Percentiles rank a stretch among this genome's conserved stretches.
Evolutionary conservation across 495 filamentous ascomycete genomes (phyloP).

Genomic region (Aspergillus kassunensis): DNA sequence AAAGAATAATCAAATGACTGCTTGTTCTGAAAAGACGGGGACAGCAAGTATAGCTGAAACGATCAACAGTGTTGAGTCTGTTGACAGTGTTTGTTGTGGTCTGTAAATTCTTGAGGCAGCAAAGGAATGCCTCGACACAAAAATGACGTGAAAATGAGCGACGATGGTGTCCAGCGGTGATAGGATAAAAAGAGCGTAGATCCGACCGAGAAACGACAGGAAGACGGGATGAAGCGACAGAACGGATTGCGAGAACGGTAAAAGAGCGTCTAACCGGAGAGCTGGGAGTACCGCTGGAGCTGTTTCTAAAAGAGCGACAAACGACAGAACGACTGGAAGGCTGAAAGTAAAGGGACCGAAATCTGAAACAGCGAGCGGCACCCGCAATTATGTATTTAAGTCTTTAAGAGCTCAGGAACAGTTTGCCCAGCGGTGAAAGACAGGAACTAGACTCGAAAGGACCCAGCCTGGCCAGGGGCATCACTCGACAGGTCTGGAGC

Average conservation of each 20-base stretch:
- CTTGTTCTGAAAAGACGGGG: neutral
- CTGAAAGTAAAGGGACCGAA: constrained; percentile 19
- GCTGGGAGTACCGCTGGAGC: constrained; percentile 23
- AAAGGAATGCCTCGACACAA: constrained; percentile 35
- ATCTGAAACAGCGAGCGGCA: constrained; percentile 27
- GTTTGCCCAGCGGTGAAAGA: constrained; percentile 34
- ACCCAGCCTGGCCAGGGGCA: constrained; percentile 20
- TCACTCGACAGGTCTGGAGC: constrained; percentile 19
- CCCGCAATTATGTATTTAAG: constrained; percentile 21
- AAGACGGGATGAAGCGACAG: constrained; percentile 15
- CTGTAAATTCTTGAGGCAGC: constrained; percentile 20
- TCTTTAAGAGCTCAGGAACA: constrained; percentile 21
- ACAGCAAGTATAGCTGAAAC: constrained; percentile 8
- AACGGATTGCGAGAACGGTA: constrained; percentile 19
- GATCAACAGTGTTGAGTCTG: constrained; percentile 9
- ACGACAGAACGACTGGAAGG: constrained; percentile 32
- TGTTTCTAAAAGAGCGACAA: constrained; percentile 38
- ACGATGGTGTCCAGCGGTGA: constrained; percentile 14
- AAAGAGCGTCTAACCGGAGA: constrained; percentile 33
- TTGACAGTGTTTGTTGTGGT: constrained; percentile 20
- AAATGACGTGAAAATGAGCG: constrained; percentile 15
- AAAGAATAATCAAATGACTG: constrained; percentile 11
- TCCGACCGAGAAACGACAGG: constrained; percentile 21
- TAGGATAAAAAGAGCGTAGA: constrained; percentile 16
- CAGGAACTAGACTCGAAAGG: constrained; percentile 11